Evolutionary conservation across 2,329 filamentous ascomycete species (phyloP).

Genomic region (Fusarium oxysporum): DNA sequence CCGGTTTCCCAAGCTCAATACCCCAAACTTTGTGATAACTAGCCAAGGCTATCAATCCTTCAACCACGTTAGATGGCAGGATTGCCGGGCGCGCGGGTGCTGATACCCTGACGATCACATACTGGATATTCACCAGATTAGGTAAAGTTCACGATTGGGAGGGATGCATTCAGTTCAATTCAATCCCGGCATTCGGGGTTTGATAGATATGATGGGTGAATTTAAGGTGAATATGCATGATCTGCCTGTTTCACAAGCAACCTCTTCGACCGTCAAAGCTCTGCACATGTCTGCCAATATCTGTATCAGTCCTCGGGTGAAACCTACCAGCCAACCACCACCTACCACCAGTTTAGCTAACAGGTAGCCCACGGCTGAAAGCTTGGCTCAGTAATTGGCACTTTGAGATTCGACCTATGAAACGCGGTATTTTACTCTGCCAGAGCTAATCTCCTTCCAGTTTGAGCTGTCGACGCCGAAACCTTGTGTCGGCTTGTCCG

Average conservation of each 20-base stretch:
- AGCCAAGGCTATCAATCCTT: background rate
- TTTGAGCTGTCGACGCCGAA: constrained; percentile 36
- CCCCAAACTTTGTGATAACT: constrained; percentile 2
- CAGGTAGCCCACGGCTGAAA: constrained; percentile 9
- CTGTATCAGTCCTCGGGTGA: constrained; percentile 4
- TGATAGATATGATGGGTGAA: constrained; percentile 1
- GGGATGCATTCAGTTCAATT: no score
- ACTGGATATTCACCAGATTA: constrained; percentile 29
- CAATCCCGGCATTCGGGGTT: constrained; percentile 6
- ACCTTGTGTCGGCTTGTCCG: constrained; percentile 40
- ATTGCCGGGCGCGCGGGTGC: background rate
- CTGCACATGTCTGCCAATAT: background rate
- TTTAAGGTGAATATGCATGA: constrained; percentile 6
- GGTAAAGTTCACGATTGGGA: constrained; percentile 14
- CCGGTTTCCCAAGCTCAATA: background rate
- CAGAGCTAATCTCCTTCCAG: constrained; percentile 24
- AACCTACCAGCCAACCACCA: background rate
- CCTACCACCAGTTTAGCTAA: background rate
- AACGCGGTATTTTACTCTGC: constrained; percentile 1
- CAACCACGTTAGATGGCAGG: constrained; percentile 2
- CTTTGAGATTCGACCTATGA: background rate
- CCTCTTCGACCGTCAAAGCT: constrained; percentile 2
- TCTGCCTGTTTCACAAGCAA: constrained; percentile 18
- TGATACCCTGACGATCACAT: constrained; percentile 32
- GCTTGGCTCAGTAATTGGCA: constrained; percentile 17